Base-by-base conservation (phyloP, 345 rosid species). In the Ceriops decandra region DNA sequence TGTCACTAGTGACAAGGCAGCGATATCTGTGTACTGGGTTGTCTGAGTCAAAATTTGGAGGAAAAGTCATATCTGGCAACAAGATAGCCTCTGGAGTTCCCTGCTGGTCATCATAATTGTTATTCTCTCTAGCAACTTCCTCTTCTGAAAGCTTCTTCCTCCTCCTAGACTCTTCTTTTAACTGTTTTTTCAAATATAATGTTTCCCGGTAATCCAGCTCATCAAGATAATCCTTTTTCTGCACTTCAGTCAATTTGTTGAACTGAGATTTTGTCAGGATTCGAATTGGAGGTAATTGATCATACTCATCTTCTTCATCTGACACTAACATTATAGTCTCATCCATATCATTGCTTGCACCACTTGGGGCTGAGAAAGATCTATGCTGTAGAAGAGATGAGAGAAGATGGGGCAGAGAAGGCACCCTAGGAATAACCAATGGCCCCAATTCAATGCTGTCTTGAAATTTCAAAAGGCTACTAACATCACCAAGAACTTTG, bases 371-470 rank as follows among this genome's bases (percentile, higher is more conserved):
- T 9, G 86, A 75, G 30, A 81, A 61, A 56, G 95, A 68, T 27
- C 71, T 85, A 72, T 86, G 93, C 28, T 77, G 86, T 65, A 95
- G 76, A 76, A 88, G 76, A 76, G 85, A 82, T 11, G 99, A 87
- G 72, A 95, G 93, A 67, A 95, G 96, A 82, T 91, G 99, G 57
- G 97, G 99, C 70, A 95, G 79, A 73, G 99, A 95, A 68, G 95
- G 96, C 73, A 81, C 80, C 53, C 86, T 78, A 17, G 82, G 66
- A 67, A 73, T 77, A 72, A 79, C 70, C 46, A 81, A 61, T 66
- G 85, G 86, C 65, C 99, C 97, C 68, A 95, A 80, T 68, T 78
- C 84, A 57, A 91, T 83, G 84, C 90, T 78, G 60, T 79, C 89
- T 77, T 67, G 82, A 75, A 95, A 88, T 57, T 78, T 73, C 77